Base-by-base conservation (phyloP, 495 filamentous ascomycete species). In the Aspergillus asperescens region DNA sequence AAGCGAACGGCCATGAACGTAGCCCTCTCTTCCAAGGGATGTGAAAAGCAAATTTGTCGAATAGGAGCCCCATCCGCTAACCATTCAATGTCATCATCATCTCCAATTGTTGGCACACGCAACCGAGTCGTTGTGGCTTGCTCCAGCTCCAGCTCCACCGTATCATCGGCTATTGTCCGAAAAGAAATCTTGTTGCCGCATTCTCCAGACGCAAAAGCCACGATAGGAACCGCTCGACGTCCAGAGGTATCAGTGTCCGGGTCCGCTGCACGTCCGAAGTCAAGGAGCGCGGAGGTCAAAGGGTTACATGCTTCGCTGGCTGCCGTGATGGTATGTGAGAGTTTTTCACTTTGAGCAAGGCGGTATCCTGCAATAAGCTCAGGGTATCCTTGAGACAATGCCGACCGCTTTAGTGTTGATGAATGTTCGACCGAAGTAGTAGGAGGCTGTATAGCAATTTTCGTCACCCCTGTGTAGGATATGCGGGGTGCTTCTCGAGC, bases 1-100 rank as follows among this genome's bases (percentile, higher is more conserved):
- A 81, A 79, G 25, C 86, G 82, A 31, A 84, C 78, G 16, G 86
- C 76, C 57, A 90, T 69, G 77, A 82, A 87, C 8, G 74, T 69
- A 13, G 74, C 65, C 24, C 73, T 69, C 38, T 67, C 69, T 16
- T 76, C 75, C 12, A 65, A 37, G 29, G 79, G 66, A 31, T 76
- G 64, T 15, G 81, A 76, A 63, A 86, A 89, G 57, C 79, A 80
- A 24, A 95, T 67, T 60, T 88, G 79, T 35, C 75, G 77, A 52
- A 94, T 83, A 6, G 82, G 78, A 10, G 72, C 73, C 9, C 77
- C 75, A 43, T 73, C 74, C 16, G 77, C 77, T 28, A 57, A 65
- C 81, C 83, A 86, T 63, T 80, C 76, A 7, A 70, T 71, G 37
- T 62, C 64, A 12, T 85, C 77, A 12, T 65, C 57, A 20, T 60